phyloP scores from a whole-genome alignment of 2,329 filamentous ascomycete genomes.

The Pseudogymnoascus sp. region DNA sequence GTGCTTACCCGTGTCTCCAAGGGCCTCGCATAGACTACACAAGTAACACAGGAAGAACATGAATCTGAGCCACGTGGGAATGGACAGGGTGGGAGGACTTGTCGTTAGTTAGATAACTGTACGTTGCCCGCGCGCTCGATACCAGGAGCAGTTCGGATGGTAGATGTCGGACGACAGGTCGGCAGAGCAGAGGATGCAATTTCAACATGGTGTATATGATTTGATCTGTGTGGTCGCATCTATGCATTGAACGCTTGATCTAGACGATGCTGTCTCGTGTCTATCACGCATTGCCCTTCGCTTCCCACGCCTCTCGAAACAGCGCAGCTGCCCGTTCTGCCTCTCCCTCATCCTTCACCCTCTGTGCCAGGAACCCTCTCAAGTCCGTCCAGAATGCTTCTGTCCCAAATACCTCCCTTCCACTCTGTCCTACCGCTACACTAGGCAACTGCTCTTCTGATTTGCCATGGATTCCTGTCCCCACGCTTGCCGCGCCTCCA shows the following conservation, averaged over 20 bases:
- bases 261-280: background rate
- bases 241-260: background rate
- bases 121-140: conserved; percentile 1
- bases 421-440: conserved; percentile 45
- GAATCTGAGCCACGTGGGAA: conserved; percentile 1
- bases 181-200: conserved; percentile 3
- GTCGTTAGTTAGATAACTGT: conserved; percentile 8
- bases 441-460: conserved; percentile 29
- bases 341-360: conserved; percentile 61
- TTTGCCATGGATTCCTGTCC: conserved; percentile 21
- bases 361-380: conserved; percentile 69
- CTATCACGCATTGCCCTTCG: background rate
- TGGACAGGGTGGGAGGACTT: conserved; percentile 15
- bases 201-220: conserved; percentile 4
- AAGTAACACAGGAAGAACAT: background rate
- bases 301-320: conserved; percentile 66
- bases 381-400: conserved; percentile 83
- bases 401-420: conserved; percentile 52
- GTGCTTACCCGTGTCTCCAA: conserved; percentile 61
- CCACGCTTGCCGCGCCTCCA: conserved; percentile 51
- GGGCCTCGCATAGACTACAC: conserved; percentile 41
- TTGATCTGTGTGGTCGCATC: background rate
- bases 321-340: conserved; percentile 57
- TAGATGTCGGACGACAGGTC: conserved; percentile 7
- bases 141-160: conserved; percentile 2